Base-by-base conservation (phyloP, 306 rosid species). In the Potentilla sterilis region DNA sequence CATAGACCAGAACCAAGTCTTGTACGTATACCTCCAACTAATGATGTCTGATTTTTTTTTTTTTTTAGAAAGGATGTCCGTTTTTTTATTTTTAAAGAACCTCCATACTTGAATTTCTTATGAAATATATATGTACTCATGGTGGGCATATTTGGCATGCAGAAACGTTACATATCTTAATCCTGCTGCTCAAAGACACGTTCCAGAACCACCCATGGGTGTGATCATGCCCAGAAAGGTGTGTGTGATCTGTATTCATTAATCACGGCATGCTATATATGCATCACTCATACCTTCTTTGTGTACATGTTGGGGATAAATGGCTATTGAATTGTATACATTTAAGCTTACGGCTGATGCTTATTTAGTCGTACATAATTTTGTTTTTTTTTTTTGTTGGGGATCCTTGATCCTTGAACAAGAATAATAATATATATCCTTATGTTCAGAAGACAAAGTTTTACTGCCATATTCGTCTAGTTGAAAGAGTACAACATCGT, bases 221-320 rank as follows among this genome's bases (percentile, higher is more conserved):
- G 97, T 85, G 43, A 64, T 85, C 79, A 82, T 89, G 83, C 98
- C 98, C 22, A 59, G 67, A 79, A 95, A 92, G 96, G 98, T 95
- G 67, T 68, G 82, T 75, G 51, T 58, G 40, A 67, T 73, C 68
- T 55, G 59, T 63, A 51, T 75, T 47, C 11, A 18, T 15, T 22
- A 57, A 16, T 41, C 40, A 8, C 52, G 37, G 51, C 76, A 54
- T 38, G 28, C 15, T 13, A 51, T 7, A 37, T 71, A 37, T 15
- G 19, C 10, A 35, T 49, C n/a, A n/a, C 16, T 70, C 44, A 16
- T 9, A 4, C 32, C 32, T 4, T 35, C 21, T 18, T 2, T 13
- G 65, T 59, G 44, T 15, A 63, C 44, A 35, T 8, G 44, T 2
- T 37, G 8, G 2, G 9, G 28, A n/a, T 34, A 2, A 8, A 5